Base-by-base conservation (phyloP, 805 yeast genomes). In the Vanderwaltozyma verrucispora region DNA sequence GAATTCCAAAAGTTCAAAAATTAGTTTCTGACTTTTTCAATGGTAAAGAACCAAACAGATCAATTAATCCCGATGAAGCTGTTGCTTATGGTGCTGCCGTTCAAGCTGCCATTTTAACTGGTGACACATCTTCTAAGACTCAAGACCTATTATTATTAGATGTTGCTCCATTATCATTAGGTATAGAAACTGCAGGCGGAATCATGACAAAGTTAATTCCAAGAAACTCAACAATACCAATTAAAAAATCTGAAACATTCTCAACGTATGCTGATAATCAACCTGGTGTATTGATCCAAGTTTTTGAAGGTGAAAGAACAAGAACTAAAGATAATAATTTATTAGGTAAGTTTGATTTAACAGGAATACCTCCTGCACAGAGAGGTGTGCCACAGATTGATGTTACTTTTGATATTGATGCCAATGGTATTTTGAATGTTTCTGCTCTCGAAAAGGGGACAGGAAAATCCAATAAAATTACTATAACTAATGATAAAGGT, bases 51-150 rank as follows among this genome's bases (percentile, higher is more conserved):
- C 94, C 94, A 67, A 84, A 84, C 75, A 82, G 78, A 71, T 83
- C 95, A 40, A 86, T 86, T 67, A 86, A 86, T 79, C 95, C 96
- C 51, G 96, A 87, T 74, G 96, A 86, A 72, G 95, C 96, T 57
- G 96, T 86, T 67, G 96, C 96, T 56, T 87, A 86, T 71, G 95
- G 96, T 80, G 96, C 96, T 53, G 95, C 95, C 44, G 95, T 86
- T 53, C 96, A 86, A 73, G 95, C 95, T 49, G 95, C 95, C 52
- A 86, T 87, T 62, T 75, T 87, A 62, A 76, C 95, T 44, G 96
- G 96, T 69, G 95, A 87, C 69, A 79, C 88, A 53, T 85, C 95
- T 29, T 78, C 94, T 47, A 84, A 86, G 80, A 87, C 95, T 45
- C 95, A 87, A 72, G 96, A 87, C 65, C 72, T 87, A 65, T 72